A percentile compares a stretch with the other conserved stretches of the same genome.
Conservation (phyloP, 192 early-diverging fungal species). For the Backusella mclennaniae region DNA sequence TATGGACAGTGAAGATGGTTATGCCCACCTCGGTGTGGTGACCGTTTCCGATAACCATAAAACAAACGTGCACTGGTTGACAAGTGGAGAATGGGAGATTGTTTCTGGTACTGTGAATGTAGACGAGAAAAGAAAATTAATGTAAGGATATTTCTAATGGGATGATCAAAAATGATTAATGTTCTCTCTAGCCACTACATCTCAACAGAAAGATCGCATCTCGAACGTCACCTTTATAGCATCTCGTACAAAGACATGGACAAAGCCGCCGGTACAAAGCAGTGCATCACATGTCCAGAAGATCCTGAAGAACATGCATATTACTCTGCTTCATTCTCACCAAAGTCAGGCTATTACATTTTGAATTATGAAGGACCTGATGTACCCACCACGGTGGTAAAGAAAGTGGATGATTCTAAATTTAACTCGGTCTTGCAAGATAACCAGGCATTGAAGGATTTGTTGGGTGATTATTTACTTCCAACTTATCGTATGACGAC, state of each 20-base stretch:
- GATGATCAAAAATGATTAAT: too few relatives aligned
- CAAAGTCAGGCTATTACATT: conserved; percentile 68
- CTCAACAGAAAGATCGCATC: conserved; percentile 36
- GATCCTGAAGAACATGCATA: conserved; percentile 53
- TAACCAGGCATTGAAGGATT: conserved; percentile 48
- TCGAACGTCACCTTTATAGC: conserved; percentile 43
- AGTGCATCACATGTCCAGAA: conserved; percentile 30
- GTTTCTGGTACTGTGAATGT: conserved; percentile 43
- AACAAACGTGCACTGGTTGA: conserved; percentile 43
- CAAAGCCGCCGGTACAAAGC: neutral
- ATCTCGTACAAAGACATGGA: neutral
- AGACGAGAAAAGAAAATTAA: conserved; percentile 35
- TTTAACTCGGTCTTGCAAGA: conserved; percentile 60
- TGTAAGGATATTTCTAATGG: conserved; percentile 34
- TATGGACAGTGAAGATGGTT: conserved; percentile 58
- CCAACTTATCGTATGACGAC: conserved; percentile 49
- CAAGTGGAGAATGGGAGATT: conserved; percentile 71
- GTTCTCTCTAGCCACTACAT: conserved; percentile 27
- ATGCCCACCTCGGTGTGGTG: conserved; percentile 70
- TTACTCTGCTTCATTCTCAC: conserved; percentile 75
- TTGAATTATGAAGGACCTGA: conserved; percentile 82
- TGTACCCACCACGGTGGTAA: conserved; percentile 76
- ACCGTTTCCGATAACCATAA: conserved; percentile 14
- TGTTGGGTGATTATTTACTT: conserved; percentile 56
- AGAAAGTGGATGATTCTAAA: conserved; percentile 47